Evolutionary conservation across 2,329 filamentous ascomycete genomes (phyloP), one percentile per base, ranked within the genome.

Genomic region (Colletotrichum sp.): DNA sequence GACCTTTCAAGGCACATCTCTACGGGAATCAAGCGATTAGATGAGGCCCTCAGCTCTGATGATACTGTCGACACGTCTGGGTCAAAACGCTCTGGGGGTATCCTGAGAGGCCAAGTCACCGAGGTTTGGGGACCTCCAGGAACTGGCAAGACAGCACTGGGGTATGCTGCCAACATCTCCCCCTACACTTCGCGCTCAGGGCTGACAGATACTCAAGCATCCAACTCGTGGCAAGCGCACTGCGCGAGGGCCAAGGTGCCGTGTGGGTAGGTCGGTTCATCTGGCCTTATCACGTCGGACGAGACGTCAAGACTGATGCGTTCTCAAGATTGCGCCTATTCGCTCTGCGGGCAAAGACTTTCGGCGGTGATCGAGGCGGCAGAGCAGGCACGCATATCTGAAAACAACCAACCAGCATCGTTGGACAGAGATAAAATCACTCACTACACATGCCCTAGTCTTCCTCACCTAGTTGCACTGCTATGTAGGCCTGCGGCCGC

Each of bases 121-220:
- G 96, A 98, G 84, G 86, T 98, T 66, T 98, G 95, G 90, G 96
- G 96, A 1, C 95, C 96, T 13, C 94, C 95, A 10, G 96, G 96
- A 3, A 91, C 91, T 30, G 96, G 96, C 34, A 98, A 98, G 88
- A 98, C 95, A 6, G 89, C 93, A 15, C 87, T 98, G 79, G 94
- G 93, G 94, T 96, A 88, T 85, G 91, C 85, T 62, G 6, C 16
- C 62, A 30, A 56, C 68, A 73, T 58, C 28, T 77, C 67, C 70
- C 65, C 69, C 67, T 73, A 67, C 69, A 75, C 52, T 30, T 32
- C 24, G 34, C 9, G 21, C 12, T 21, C 60, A 78, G 78, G 55
- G 71, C 75, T 77, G 34, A 77, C 38, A 18, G 30, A 34, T 66
- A 52, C 18, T 24, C 18, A 74, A 96, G 95, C 43, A 89, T 96